These are phyloP conservation scores for Flaveria brownii DNA, from an alignment of 129 eudicot genomes.

Conservation along the genomic window DNA sequence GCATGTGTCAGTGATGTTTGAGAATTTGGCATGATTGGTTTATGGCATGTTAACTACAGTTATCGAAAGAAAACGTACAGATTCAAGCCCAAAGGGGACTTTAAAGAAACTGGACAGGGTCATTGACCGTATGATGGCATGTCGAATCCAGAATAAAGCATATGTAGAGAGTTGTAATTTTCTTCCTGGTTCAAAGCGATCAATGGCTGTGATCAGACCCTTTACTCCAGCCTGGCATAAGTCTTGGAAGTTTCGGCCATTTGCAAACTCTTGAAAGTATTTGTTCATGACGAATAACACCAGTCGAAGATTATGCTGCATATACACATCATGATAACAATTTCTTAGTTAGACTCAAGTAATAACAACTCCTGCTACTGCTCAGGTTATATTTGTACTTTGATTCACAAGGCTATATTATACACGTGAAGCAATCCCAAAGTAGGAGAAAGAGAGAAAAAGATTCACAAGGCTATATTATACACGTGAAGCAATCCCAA, in stretches of 20 bases:
- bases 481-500: not conserved
- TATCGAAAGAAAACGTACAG: conserved; percentile 50
- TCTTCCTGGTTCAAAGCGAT: conserved; percentile 91
- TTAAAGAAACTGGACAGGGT: conserved; percentile 81
- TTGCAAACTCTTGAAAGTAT: conserved; percentile 82
- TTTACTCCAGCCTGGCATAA: conserved; percentile 98
- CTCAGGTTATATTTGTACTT: not conserved
- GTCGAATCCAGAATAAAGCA: conserved; percentile 90
- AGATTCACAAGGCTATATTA: not conserved
- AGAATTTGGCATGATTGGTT: not conserved
- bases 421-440: not conserved
- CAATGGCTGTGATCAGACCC: conserved; percentile 88
- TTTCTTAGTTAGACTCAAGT: conserved; percentile 1
- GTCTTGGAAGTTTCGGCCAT: conserved; percentile 77
- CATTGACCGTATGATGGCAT: conserved; percentile 87
- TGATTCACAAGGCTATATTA: not conserved
- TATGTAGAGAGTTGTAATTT: conserved; percentile 82
- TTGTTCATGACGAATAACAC: conserved; percentile 89
- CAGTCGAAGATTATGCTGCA: conserved; percentile 99
- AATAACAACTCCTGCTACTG: not conserved
- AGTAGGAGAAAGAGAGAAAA: not conserved
- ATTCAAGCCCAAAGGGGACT: conserved; percentile 93
- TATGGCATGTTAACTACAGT: not conserved
- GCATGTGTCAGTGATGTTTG: not conserved
- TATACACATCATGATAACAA: conserved; percentile 4